These are phyloP conservation scores for Hypoxylon sp. DNA, from an alignment of 2,329 filamentous ascomycete genomes.

Conservation along the genomic window DNA sequence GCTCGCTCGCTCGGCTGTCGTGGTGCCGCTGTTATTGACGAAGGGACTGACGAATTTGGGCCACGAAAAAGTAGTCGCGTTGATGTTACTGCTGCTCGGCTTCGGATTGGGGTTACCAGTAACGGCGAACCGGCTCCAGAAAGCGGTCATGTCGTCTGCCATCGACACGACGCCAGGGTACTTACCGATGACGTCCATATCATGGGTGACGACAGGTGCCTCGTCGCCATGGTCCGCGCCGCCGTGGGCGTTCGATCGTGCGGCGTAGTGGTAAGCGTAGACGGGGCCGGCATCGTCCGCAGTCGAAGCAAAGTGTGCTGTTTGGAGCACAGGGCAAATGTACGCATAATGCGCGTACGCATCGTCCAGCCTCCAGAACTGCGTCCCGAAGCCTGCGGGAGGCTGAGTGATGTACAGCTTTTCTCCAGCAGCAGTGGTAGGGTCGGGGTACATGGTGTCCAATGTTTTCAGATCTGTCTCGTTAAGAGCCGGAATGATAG, in stretches of 20 bases:
- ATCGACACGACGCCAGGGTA: conserved; percentile 56
- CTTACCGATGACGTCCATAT: conserved; percentile 52
- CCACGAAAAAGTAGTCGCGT: conserved; percentile 53
- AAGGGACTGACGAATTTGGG: conserved; percentile 60
- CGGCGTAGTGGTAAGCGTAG: conserved; percentile 72
- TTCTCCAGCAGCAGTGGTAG: conserved; percentile 55
- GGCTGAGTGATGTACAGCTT: conserved; percentile 56
- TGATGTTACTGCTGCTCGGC: conserved; percentile 11
- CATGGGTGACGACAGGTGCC: conserved; percentile 58
- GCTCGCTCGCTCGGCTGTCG: conserved; percentile 16
- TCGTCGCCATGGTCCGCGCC: conserved; percentile 64
- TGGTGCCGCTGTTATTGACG: conserved; percentile 18
- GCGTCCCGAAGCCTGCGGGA: conserved; percentile 59
- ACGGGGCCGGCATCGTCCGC: conserved; percentile 49
- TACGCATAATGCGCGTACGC: conserved; percentile 75
- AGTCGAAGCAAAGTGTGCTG: conserved; percentile 60
- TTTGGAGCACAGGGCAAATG: conserved; percentile 72
- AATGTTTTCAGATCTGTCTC: conserved; percentile 66
- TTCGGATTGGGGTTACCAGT: conserved; percentile 49
- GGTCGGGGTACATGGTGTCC: conserved; percentile 72
- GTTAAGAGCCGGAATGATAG: conserved; percentile 69
- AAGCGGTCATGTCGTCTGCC: conserved; percentile 58
- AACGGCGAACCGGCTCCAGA: conserved; percentile 57
- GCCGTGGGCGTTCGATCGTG: conserved; percentile 54
- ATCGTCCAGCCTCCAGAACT: conserved; percentile 69